phyloP scores from a whole-genome alignment of 352 stramenopile genomes.

The Phytophthora meadii region DNA sequence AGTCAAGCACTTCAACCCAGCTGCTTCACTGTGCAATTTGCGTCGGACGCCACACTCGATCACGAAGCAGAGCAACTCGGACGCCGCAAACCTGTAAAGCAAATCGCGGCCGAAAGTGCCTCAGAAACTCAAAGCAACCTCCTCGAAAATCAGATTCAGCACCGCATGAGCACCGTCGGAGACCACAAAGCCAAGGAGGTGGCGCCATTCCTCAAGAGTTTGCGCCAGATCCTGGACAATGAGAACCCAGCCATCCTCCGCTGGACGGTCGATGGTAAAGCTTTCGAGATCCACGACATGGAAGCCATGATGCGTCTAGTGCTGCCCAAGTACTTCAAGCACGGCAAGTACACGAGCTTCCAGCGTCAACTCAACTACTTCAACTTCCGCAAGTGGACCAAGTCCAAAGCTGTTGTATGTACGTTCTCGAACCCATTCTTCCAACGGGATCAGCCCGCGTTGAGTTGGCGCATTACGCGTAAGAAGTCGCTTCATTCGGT shows the following conservation, averaged over 20 bases:
- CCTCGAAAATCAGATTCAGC: conserved; percentile 12
- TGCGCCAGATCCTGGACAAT: conserved; percentile 65
- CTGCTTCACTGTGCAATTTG: conserved; percentile 18
- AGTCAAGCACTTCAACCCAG: conserved; percentile 4
- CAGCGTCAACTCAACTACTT: conserved; percentile 96
- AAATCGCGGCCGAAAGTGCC: conserved; percentile 22
- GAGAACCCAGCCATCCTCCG: conserved; percentile 56
- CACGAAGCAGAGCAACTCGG: conserved; percentile 1
- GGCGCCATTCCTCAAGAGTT: conserved; percentile 73
- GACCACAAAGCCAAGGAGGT: conserved; percentile 48
- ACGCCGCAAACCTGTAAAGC: conserved; percentile 12
- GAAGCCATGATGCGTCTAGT: conserved; percentile 75
- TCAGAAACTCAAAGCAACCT: conserved; percentile 9
- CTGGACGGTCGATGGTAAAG: conserved; percentile 59
- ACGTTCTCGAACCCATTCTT: conserved; percentile 81
- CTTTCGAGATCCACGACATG: conserved; percentile 83
- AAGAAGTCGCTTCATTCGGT: conserved; percentile 53
- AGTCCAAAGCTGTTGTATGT: conserved; percentile 78
- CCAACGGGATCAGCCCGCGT: conserved; percentile 59
- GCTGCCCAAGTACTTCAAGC: conserved; percentile 95
- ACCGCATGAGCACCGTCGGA: conserved; percentile 1
- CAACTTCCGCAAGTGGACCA: conserved; percentile 92
- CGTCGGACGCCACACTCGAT: background rate
- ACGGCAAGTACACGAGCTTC: conserved; percentile 93
- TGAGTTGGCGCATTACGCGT: conserved; percentile 68